Evolutionary conservation across 352 stramenopile species (phyloP), one percentile per base, ranked within the genome.

Genomic region (Globisporangium acanthophoron): DNA sequence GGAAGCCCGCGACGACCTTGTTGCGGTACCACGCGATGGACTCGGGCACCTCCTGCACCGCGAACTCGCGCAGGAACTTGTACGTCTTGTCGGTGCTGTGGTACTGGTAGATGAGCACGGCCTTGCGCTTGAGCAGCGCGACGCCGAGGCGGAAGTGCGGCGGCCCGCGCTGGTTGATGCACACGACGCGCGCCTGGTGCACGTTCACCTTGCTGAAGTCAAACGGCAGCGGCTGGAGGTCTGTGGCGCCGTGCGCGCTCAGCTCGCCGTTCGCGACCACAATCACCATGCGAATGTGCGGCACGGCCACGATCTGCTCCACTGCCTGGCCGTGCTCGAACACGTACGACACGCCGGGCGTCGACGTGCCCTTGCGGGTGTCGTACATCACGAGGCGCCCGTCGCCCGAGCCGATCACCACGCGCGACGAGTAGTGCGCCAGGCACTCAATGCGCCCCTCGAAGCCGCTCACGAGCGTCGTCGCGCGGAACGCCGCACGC

Each of bases 1-100:
- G 64, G 58, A 76, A 88, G 33, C 85, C 85, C 4, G 89, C 84
- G 21, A 93, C 71, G 37, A 95, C 76, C 66, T 95, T 95, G 73
- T 93, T 95, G 18, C 85, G 70, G 66, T 95, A 95, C 85, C 85
- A 95, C n/a, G 71, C 71, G 58, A 95, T 92, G 50, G 73, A 72
- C 63, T 93, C 84, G 5, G 85, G 80, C 5, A 90, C 65, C 20
- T 93, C 80, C 47, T 86, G 73, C 1, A 82, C 89, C 24, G 69
- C 52, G 53, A 95, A 89, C 56, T 95, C 85, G 33, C 85, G 74
- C 54, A 95, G 58, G 52, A 81, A 92, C 37, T 67, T 72, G 73
- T 95, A 95, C 46, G 62, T 65, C 62, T 95, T 95, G 47, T 93
- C 83, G 9, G 69, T 74, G 57, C 70, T 78, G 47, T 92, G 78